Evolutionary conservation across 495 filamentous ascomycete genomes (phyloP).

Genomic region (Stereocaulon alpinum): DNA sequence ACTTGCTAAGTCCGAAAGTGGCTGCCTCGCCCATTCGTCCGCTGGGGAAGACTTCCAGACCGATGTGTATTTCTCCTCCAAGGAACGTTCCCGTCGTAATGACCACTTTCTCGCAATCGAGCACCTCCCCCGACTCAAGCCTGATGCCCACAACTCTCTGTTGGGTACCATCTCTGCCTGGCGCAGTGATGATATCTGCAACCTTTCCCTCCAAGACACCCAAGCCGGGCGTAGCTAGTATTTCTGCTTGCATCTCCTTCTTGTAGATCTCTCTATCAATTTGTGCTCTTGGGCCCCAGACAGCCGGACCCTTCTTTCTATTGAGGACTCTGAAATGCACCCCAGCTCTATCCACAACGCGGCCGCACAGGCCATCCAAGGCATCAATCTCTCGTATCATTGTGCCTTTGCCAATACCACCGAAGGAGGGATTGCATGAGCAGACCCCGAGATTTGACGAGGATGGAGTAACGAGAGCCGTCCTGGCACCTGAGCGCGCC

Average conservation of each 20-base stretch:
- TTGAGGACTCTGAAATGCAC: constrained; percentile 88
- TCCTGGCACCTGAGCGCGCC: constrained; percentile 79
- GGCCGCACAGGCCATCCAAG: constrained; percentile 79
- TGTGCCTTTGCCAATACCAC: constrained; percentile 96
- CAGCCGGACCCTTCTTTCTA: constrained; percentile 79
- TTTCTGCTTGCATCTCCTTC: constrained; percentile 82
- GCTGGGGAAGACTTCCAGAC: constrained; percentile 69
- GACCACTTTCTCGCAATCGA: constrained; percentile 70
- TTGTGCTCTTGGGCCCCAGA: constrained; percentile 94
- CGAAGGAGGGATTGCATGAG: constrained; percentile 96
- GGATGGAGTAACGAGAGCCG: constrained; percentile 77
- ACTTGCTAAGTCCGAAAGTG: constrained; percentile 88
- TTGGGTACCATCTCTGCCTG: constrained; percentile 42
- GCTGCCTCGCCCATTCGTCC: constrained; percentile 92
- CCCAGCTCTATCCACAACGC: constrained; percentile 88
- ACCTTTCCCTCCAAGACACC: constrained; percentile 77
- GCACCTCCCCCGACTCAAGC: constrained; percentile 78
- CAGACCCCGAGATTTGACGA: constrained; percentile 86
- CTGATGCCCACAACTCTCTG: constrained; percentile 70
- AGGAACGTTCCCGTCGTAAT: constrained; percentile 96
- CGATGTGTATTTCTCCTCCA: constrained; percentile 94
- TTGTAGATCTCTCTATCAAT: constrained; percentile 90
- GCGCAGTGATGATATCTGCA: constrained; percentile 68
- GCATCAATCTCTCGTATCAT: constrained; percentile 95
- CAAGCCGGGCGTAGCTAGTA: constrained; percentile 63